Conservation (phyloP, 176 grass and related monocot genomes). For the Oryza australiensis region DNA sequence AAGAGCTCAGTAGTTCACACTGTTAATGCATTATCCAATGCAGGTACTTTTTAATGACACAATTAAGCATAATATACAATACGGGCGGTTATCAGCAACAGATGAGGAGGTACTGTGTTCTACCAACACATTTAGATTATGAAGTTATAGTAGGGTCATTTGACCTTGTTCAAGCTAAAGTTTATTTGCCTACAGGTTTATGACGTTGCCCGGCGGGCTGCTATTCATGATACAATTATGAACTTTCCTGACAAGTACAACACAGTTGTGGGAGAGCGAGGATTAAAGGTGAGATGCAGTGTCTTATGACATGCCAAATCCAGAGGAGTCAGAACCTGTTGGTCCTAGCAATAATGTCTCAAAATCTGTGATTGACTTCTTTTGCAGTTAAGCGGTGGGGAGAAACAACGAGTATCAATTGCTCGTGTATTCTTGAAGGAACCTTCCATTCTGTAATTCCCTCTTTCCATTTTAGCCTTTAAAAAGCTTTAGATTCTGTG, state of each 20-base stretch:
- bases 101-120: conserved; percentile 83
- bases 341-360: conserved; percentile 23
- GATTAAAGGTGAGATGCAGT: conserved; percentile 72
- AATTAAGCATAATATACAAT: conserved; percentile 98
- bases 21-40: conserved; percentile 16
- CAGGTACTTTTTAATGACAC: conserved; percentile 99
- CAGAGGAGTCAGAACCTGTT: not conserved
- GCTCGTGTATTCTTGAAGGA: conserved; percentile 98
- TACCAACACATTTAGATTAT: conserved; percentile 42
- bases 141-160: conserved; percentile 15
- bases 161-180: conserved; percentile 31
- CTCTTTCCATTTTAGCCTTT: conserved; percentile 2
- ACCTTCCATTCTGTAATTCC: conserved; percentile 88
- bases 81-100: conserved; percentile 82
- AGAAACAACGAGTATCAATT: conserved; percentile 97
- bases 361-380: conserved; percentile 32
- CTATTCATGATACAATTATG: conserved; percentile 93
- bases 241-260: conserved; percentile 90
- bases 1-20: conserved; percentile 39
- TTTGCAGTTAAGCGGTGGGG: conserved; percentile 92
- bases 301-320: conserved; percentile 29
- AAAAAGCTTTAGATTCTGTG: conserved; percentile 23
- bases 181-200: conserved; percentile 60
- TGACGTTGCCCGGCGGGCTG: conserved; percentile 77
- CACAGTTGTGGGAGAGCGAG: conserved; percentile 94